Conservation (phyloP, 1,139 yeast genomes). For the Kurtzmaniella quercitrusa region DNA sequence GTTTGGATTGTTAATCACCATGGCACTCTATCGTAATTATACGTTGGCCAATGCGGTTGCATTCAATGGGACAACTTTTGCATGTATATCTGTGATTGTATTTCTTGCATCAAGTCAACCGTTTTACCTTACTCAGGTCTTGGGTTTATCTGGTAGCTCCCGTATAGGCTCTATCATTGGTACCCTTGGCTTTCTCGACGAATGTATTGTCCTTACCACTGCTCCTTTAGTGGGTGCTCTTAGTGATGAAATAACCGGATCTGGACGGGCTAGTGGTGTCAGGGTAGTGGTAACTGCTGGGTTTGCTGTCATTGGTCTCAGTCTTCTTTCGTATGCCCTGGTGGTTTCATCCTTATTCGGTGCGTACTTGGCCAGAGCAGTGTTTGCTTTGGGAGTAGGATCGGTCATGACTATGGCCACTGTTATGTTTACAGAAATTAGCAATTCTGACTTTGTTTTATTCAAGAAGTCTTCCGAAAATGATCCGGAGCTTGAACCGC, state of each 20-base stretch:
- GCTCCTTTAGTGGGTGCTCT: constrained; percentile 65
- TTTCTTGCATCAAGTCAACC: constrained; percentile 67
- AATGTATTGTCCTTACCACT: constrained; percentile 47
- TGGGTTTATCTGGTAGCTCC: constrained; percentile 32
- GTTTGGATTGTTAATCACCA: not conserved
- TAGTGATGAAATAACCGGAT: constrained; percentile 46
- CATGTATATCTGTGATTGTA: constrained; percentile 59
- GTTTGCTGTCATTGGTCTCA: constrained; percentile 41
- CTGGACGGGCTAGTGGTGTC: constrained; percentile 38
- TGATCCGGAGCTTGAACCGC: constrained; percentile 2
- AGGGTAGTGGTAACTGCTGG: constrained; percentile 49
- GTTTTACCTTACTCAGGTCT: constrained; percentile 55
- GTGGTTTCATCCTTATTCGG: constrained; percentile 30
- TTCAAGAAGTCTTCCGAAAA: constrained; percentile 12
- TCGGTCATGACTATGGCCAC: constrained; percentile 51
- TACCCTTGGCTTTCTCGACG: constrained; percentile 60
- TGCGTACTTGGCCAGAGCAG: constrained; percentile 46
- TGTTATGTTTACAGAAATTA: constrained; percentile 51
- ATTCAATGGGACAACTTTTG: constrained; percentile 37
- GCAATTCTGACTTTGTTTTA: constrained; percentile 40
- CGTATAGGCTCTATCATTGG: constrained; percentile 57
- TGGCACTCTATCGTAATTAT: constrained; percentile 11
- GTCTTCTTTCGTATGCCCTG: constrained; percentile 49
- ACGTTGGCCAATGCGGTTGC: constrained; percentile 18
- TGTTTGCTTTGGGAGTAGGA: constrained; percentile 58